phyloP scores from a whole-genome alignment of 1,284 basidiomycete genomes.

The Apiotrichum akiyoshidainum region DNA sequence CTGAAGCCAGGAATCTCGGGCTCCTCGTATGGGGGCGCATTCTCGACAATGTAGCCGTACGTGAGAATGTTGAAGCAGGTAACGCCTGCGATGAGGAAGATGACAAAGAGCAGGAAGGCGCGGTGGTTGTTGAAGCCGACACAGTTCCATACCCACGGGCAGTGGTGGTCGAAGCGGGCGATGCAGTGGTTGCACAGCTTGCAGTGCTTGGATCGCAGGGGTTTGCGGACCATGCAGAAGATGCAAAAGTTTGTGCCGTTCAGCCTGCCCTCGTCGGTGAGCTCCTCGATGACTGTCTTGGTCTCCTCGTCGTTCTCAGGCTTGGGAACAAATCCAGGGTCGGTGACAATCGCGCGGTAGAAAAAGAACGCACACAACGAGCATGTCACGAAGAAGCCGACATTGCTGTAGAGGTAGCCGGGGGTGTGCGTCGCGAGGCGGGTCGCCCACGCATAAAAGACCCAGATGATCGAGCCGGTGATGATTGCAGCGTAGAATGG shows the following conservation, averaged over 20 bases:
- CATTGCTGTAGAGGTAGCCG: slow-evolving; percentile 63
- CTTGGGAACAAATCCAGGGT: slow-evolving; percentile 84
- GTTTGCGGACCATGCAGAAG: slow-evolving; percentile 85
- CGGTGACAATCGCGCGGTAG: slow-evolving; percentile 79
- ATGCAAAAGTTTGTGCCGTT: slow-evolving; percentile 97
- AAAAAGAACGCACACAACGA: slow-evolving; percentile 81
- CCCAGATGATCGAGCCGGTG: slow-evolving; percentile 78
- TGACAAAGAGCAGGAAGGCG: slow-evolving; percentile 87
- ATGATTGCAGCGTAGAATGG: slow-evolving; percentile 94
- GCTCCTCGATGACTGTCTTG: slow-evolving; percentile 80
- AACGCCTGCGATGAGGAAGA: slow-evolving; percentile 77
- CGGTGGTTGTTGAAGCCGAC: slow-evolving; percentile 95
- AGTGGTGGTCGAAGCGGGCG: slow-evolving; percentile 88
- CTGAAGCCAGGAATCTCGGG: slow-evolving; percentile 52
- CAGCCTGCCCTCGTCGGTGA: slow-evolving; percentile 78
- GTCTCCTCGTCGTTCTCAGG: slow-evolving; percentile 73
- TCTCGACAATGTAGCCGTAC: slow-evolving; percentile 58
- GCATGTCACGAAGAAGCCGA: slow-evolving; percentile 68
- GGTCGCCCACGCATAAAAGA: slow-evolving; percentile 75
- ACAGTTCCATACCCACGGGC: slow-evolving; percentile 99
- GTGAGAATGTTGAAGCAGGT: slow-evolving; percentile 75
- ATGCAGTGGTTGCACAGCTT: slow-evolving; percentile 86
- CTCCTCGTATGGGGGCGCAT: slow-evolving; percentile 51
- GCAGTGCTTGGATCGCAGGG: slow-evolving; percentile 92
- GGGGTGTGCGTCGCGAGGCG: slow-evolving; percentile 27